These are phyloP conservation scores for Aspergillus nidulans DNA, from an alignment of 495 filamentous ascomycete species.

Conservation along the genomic window DNA sequence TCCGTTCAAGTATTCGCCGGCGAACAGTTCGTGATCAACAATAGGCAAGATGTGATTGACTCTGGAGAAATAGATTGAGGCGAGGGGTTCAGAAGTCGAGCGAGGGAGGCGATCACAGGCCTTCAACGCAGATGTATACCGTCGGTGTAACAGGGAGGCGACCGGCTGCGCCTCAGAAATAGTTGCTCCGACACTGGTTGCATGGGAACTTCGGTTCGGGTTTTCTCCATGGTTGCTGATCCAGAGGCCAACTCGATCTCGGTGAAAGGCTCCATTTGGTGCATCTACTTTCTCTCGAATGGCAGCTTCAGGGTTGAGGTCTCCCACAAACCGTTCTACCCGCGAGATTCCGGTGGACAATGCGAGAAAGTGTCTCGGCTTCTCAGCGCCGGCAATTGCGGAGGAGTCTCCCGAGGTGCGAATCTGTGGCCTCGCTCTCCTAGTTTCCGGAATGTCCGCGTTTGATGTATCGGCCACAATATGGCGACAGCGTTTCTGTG, in stretches of 20 bases:
- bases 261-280: conserved; percentile 27
- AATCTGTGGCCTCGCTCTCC: too few relatives aligned
- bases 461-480: conserved; percentile 1
- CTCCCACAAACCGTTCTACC: conserved; percentile 43
- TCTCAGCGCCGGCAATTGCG: too few relatives aligned
- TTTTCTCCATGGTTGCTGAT: conserved; percentile 20
- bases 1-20: conserved; percentile 13
- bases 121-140: conserved; percentile 26
- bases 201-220: conserved; percentile 1
- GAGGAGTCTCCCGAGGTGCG: too few relatives aligned
- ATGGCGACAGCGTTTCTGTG: conserved; percentile 35
- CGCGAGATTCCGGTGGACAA: conserved; percentile 11
- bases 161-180: conserved; percentile 15
- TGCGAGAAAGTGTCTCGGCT: too few relatives aligned
- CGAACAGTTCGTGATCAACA: conserved; percentile 29
- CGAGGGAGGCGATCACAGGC: conserved; percentile 27
- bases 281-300: conserved; percentile 36
- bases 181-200: conserved; percentile 2
- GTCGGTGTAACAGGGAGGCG: conserved; percentile 26
- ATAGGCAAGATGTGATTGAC: conserved; percentile 36
- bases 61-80: conserved; percentile 30
- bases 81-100: conserved; percentile 23
- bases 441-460: too few relatives aligned
- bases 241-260: conserved; percentile 43
- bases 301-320: conserved; percentile 46